These are phyloP conservation scores for Achlya hypogyna DNA, from an alignment of 352 stramenopile genomes.

Conservation along the genomic window DNA sequence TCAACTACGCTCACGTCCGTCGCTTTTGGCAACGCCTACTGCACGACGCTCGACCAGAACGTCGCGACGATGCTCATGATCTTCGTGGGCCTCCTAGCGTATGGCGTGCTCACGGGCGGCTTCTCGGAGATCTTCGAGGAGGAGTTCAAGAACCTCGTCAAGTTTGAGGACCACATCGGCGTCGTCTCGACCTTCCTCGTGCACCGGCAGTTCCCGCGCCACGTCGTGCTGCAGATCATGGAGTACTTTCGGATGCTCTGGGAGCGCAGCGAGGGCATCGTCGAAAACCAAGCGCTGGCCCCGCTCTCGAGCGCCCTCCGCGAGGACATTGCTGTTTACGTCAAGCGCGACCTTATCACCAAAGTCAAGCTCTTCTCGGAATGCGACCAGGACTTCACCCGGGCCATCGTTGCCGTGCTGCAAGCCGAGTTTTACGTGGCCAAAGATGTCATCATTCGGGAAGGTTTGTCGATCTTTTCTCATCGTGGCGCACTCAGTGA, in stretches of 20 bases:
- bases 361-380: constrained; percentile 50
- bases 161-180: constrained; percentile 55
- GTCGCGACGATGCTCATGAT: constrained; percentile 45
- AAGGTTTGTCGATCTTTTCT: constrained; percentile 22
- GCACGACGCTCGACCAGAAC: constrained; percentile 26
- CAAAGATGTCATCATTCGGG: constrained; percentile 65
- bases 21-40: constrained; percentile 54
- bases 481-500: neutral
- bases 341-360: constrained; percentile 47
- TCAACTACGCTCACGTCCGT: constrained; percentile 72
- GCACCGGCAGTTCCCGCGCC: constrained; percentile 47
- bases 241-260: constrained; percentile 61
- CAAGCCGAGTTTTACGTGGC: constrained; percentile 63
- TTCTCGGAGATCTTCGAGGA: constrained; percentile 67
- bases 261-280: constrained; percentile 56
- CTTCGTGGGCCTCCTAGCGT: constrained; percentile 52
- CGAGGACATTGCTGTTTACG: constrained; percentile 51
- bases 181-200: constrained; percentile 48
- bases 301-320: constrained; percentile 41
- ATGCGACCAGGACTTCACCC: constrained; percentile 49
- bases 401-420: constrained; percentile 49
- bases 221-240: constrained; percentile 61
- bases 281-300: constrained; percentile 42
- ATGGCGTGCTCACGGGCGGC: constrained; percentile 61
- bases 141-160: constrained; percentile 47